Conservation (phyloP, 139 green algal species). For the Chlorella sp. region DNA sequence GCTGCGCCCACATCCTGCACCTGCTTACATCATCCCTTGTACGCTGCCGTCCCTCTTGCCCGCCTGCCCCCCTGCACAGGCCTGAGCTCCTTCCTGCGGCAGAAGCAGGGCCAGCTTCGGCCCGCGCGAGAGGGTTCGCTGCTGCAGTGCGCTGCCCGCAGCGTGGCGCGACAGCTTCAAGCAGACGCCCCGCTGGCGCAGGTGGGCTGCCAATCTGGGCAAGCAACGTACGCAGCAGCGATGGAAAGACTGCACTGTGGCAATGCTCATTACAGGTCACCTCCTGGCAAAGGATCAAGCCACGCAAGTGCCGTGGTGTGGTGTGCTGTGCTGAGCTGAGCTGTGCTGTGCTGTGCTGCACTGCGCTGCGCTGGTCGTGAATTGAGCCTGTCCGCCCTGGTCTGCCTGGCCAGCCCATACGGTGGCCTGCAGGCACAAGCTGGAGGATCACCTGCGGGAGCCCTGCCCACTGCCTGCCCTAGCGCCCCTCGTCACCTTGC, state of each 20-base stretch:
- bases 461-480: not conserved
- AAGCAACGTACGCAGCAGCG: too few species aligned
- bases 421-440: not conserved
- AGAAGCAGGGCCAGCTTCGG: not conserved
- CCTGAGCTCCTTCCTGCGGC: not conserved
- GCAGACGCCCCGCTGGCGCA: not conserved
- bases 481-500: not conserved
- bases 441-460: not conserved
- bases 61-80: not conserved
- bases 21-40: not conserved
- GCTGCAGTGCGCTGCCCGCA: not conserved
- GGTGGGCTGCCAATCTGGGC: not conserved
- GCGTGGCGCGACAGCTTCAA: not conserved
- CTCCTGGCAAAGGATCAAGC: too few species aligned
- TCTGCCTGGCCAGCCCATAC: not conserved
- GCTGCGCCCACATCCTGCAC: not conserved
- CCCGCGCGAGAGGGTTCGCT: slow-evolving; percentile 8
- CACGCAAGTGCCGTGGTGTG: too few species aligned
- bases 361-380: too few species aligned
- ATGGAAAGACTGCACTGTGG: too few species aligned
- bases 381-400: not conserved
- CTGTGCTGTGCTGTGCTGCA: too few species aligned
- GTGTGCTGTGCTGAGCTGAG: too few species aligned
- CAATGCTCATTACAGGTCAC: too few species aligned
- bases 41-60: not conserved